Conservation (phyloP, 352 stramenopile species). For the Globisporangium parvum region DNA sequence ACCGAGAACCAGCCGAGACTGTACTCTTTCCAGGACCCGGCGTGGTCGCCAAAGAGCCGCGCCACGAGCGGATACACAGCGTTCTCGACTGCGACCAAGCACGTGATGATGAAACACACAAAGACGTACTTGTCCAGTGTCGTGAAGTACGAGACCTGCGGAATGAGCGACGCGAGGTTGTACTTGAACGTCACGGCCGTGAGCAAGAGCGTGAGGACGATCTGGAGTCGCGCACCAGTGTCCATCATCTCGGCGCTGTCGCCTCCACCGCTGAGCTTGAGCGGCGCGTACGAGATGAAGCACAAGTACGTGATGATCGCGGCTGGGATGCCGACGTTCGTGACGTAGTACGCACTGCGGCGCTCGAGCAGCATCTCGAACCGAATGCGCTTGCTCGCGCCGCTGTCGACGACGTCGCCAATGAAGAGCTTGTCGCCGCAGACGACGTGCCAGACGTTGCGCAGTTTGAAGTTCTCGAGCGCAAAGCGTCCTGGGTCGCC, state of each 20-base stretch:
- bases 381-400: conserved; percentile 17
- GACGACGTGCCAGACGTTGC: conserved; percentile 27
- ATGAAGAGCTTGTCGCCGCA: conserved; percentile 28
- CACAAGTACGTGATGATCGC: conserved; percentile 36
- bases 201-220: conserved; percentile 33
- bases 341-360: conserved; percentile 26
- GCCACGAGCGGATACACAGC: conserved; percentile 18
- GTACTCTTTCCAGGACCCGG: conserved; percentile 4
- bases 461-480: conserved; percentile 27
- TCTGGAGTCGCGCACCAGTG: conserved; percentile 21
- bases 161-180: conserved; percentile 22
- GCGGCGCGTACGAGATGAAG: conserved; percentile 26
- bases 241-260: conserved; percentile 13
- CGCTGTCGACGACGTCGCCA: conserved; percentile 18
- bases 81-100: conserved; percentile 24
- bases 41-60: background rate
- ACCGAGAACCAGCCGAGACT: conserved; percentile 15
- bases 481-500: conserved; percentile 17
- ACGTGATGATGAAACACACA: conserved; percentile 28
- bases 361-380: conserved; percentile 37
- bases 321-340: conserved; percentile 26
- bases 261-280: background rate
- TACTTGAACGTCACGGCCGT: conserved; percentile 39
- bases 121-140: conserved; percentile 32
- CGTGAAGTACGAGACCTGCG: conserved; percentile 37